A percentile compares a stretch with the other conserved stretches of the same genome.
Evolutionary conservation across 2,329 filamentous ascomycete species (phyloP).

Genomic region (Conoideocrella luteorostrata): DNA sequence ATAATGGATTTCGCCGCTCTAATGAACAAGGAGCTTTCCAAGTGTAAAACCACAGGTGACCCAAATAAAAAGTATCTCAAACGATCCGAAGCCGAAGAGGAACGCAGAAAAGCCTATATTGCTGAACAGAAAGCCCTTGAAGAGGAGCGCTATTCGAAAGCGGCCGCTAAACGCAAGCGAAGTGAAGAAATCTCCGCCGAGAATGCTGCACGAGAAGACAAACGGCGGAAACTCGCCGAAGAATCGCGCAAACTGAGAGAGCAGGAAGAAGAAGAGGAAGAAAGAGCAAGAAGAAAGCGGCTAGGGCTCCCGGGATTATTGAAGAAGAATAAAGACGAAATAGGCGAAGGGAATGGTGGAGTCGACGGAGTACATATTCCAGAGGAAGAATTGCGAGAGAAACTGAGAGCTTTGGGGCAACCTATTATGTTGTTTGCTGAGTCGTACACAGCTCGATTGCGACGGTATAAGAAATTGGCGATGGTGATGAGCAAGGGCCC

Average conservation of each 20-base stretch:
- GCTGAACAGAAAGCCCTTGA: conserved; percentile 74
- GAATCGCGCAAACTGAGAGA: conserved; percentile 65
- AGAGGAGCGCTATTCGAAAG: conserved; percentile 61
- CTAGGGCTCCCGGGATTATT: conserved; percentile 73
- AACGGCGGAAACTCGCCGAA: conserved; percentile 72
- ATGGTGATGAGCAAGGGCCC: conserved; percentile 64
- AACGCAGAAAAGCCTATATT: conserved; percentile 71
- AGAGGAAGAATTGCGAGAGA: conserved; percentile 62
- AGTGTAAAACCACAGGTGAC: conserved; percentile 53
- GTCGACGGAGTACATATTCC: conserved; percentile 54
- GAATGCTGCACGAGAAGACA: conserved; percentile 67
- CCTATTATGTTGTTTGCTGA: conserved; percentile 79
- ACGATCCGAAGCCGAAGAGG: conserved; percentile 78
- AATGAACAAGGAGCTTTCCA: conserved; percentile 89
- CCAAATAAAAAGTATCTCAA: conserved; percentile 70
- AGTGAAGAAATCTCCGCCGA: conserved; percentile 78
- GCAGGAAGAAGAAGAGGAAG: conserved; percentile 67
- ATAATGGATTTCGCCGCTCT: conserved; percentile 90
- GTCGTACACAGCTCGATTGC: conserved; percentile 59
- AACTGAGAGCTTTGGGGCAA: conserved; percentile 65
- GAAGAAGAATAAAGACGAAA: conserved; percentile 31
- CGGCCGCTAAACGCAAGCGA: conserved; percentile 74
- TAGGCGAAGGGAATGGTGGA: conserved; percentile 39
- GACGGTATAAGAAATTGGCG: conserved; percentile 62
- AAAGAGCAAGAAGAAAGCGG: conserved; percentile 64